Percentiles rank a stretch among this genome's conserved stretches.
These are phyloP conservation scores for Microsporum canis DNA, from an alignment of 2,329 filamentous ascomycete genomes.

Conservation along the genomic window DNA sequence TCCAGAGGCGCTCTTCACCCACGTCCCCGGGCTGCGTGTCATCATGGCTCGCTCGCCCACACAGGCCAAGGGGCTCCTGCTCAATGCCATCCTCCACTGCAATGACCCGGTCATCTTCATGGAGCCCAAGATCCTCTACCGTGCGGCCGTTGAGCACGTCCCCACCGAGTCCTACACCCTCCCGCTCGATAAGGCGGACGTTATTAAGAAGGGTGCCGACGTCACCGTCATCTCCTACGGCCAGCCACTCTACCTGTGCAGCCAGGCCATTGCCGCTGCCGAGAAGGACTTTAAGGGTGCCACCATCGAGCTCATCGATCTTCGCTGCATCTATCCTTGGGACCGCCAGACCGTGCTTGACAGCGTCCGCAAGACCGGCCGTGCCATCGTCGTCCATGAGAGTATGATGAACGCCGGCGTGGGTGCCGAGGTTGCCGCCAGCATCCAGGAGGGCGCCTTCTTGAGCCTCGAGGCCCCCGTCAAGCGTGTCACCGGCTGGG, in stretches of 20 bases:
- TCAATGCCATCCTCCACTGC: constrained; percentile 60
- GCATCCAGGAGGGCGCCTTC: constrained; percentile 81
- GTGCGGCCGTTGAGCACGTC: constrained; percentile 83
- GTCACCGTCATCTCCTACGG: constrained; percentile 82
- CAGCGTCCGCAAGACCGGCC: constrained; percentile 77
- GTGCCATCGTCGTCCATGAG: constrained; percentile 82
- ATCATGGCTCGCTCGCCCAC: constrained; percentile 75
- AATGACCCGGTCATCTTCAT: constrained; percentile 86
- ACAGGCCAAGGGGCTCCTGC: constrained; percentile 77
- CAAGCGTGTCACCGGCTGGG: constrained; percentile 77
- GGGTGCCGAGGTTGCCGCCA: constrained; percentile 78
- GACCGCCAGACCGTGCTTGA: constrained; percentile 68
- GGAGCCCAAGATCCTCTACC: constrained; percentile 88
- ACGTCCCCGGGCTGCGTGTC: constrained; percentile 74
- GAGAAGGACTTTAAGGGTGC: constrained; percentile 60
- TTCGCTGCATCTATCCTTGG: constrained; percentile 86
- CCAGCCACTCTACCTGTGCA: constrained; percentile 76
- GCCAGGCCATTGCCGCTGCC: constrained; percentile 61
- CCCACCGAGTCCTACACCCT: constrained; percentile 70
- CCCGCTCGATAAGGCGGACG: constrained; percentile 72
- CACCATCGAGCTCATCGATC: constrained; percentile 72
- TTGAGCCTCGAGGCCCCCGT: constrained; percentile 75
- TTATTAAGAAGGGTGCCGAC: constrained; percentile 68
- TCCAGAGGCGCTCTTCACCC: constrained; percentile 77
- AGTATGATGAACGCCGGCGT: constrained; percentile 83